Evolutionary conservation across 768 basidiomycete species (phyloP), one percentile per base, ranked within the genome.

Genomic region (Suillus discolor): DNA sequence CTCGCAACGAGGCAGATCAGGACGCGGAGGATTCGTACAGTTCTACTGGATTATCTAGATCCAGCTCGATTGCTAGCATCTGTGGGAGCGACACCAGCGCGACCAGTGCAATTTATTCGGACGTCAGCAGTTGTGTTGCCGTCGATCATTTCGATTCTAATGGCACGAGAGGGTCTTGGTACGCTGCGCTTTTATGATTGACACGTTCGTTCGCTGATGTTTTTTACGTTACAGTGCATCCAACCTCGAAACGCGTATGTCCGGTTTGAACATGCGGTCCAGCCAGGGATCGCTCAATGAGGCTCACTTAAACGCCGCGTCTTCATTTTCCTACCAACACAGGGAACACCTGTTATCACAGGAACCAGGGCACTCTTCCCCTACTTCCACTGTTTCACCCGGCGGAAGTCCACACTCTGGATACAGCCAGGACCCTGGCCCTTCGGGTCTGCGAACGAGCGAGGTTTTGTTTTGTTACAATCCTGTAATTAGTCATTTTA

Each of bases 41-140:
- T 15, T 87, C 83, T 66, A 81, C 80, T 47, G 78, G 41, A 4
- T 41, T 82, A 9, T 82, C 87, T 39, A 78, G 88, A 67, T 89
- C 88, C 70, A 83, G 86, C 4, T 89, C 88, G 3, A 83, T 89
- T 65, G 83, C 83, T 5, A 88, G 87, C 11, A 75, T 87, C 45
- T 83, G 84, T 9, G 86, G 86, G 31, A 88, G 87, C 71, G 87
- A 89, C 13, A 79, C 87, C 0, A 88, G 86, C 66, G 57, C 57
- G 1, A 79, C 87, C 0, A 88, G 86, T 13, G 79, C 80, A 8
- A 80, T 83, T 67, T 85, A 79, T 59, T 80, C 85, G 9, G 84
- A 86, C 6, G 77, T 81, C 54, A 76, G 78, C 66, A 79, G 76
- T 42, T 76, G 76, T 69, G 74, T 72, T 57, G 75, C 70, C 13